Percentiles rank a stretch among this genome's conserved stretches.
Conservation (phyloP, 2,329 filamentous ascomycete genomes). For the Penicillium sp. region DNA sequence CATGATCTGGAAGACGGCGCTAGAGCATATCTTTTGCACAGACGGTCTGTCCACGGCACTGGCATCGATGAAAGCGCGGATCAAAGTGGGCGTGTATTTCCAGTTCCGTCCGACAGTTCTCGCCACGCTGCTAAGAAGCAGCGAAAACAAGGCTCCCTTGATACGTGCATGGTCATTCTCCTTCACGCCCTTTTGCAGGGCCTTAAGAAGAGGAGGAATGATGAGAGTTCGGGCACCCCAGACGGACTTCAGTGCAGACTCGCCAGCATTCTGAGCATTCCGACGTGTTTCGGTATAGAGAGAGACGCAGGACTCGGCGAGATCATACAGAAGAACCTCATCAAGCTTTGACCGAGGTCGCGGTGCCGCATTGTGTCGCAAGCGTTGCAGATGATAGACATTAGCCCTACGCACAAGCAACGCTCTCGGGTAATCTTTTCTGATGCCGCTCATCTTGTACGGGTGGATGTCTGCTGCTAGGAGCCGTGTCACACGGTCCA, state of each 20-base stretch:
- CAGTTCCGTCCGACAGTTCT: constrained; percentile 88
- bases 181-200: constrained; percentile 72
- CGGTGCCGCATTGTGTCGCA: constrained; percentile 87
- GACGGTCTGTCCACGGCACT: constrained; percentile 89
- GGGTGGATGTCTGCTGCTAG: constrained; percentile 82
- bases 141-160: constrained; percentile 87
- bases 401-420: constrained; percentile 89
- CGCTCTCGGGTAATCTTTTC: constrained; percentile 88
- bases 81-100: constrained; percentile 87
- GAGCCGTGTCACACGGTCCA: constrained; percentile 80
- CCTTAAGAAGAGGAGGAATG: constrained; percentile 78
- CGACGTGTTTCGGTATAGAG: constrained; percentile 93
- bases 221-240: constrained; percentile 83
- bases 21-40: constrained; percentile 81
- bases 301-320: constrained; percentile 85
- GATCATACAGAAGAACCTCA: constrained; percentile 74
- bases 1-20: constrained; percentile 77
- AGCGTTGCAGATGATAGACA: constrained; percentile 88
- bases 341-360: constrained; percentile 87
- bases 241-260: constrained; percentile 87
- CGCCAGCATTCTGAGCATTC: constrained; percentile 84
- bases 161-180: constrained; percentile 82
- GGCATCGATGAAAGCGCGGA: constrained; percentile 84
- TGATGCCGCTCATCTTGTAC: constrained; percentile 88
- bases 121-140: constrained; percentile 81